Base-by-base conservation (phyloP, 208 protist genomes). In the Trypanosoma grayi region DNA sequence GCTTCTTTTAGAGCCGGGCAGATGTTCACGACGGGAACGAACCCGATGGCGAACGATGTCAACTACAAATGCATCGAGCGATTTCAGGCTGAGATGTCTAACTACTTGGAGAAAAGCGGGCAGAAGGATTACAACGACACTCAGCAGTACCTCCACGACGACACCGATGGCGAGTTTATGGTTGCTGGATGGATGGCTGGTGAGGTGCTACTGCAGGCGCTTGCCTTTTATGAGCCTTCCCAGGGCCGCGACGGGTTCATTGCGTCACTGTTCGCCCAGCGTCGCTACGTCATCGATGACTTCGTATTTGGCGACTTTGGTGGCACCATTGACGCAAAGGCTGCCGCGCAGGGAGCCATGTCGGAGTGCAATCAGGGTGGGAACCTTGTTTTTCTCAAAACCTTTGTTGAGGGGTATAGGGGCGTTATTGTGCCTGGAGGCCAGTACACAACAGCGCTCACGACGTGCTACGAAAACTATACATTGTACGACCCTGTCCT, bases 281-380 rank as follows among this genome's bases (percentile, higher is more conserved):
- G 75, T 20, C 73, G 79, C 20, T 86, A 83, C 63, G 44, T 82
- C n/a, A 48, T 86, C 16, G 66, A 62, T 13, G 79, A 86, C 68
- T 62, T 73, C 44, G 51, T 90, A 22, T 25, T 85, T 27, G 83
- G 79, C 39, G 73, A 85, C 60, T 90, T 74, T 65, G 79, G 83
- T 45, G 79, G 66, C n/a, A n/a, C 1, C 7, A 37, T 47, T 37
- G 27, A 56, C 33, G 18, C 25, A 34, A 73, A 70, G 45, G 30
- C 39, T 10, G 24, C 36, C 6, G 16, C 22, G 16, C 56, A 76
- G 18, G 77, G 70, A 11, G 77, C 67, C 13, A 63, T 75, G 34
- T 79, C 60, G 60, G 7, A 43, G 8, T 90, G 79, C 65, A 90
- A 82, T 40, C 66, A 78, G 44, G 71, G 76, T 4, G 70, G 70